A percentile compares a stretch with the other conserved stretches of the same genome.
These are phyloP conservation scores for Fusarium nelsonii DNA, from an alignment of 2,329 filamentous ascomycete species.

Conservation along the genomic window DNA sequence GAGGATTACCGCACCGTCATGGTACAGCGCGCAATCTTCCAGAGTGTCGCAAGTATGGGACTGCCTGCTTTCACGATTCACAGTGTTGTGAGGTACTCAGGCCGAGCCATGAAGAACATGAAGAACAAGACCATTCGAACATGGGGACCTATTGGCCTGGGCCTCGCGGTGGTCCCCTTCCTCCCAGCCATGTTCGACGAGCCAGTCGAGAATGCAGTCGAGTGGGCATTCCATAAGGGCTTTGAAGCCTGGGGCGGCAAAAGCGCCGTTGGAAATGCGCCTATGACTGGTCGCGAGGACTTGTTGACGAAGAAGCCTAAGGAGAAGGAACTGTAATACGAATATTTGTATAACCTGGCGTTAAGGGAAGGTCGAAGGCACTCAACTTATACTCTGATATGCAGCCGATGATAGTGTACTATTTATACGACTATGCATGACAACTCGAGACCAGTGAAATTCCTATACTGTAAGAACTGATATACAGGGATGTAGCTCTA, in stretches of 20 bases:
- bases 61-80: conserved; percentile 95
- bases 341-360: conserved; percentile 30
- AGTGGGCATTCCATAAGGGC: conserved; percentile 88
- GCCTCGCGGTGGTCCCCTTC: conserved; percentile 82
- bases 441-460: neutral
- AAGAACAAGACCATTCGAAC: conserved; percentile 83
- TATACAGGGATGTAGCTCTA: neutral
- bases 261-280: conserved; percentile 66
- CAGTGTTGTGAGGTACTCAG: conserved; percentile 90
- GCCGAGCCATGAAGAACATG: conserved; percentile 82
- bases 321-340: conserved; percentile 58
- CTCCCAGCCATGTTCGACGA: conserved; percentile 88
- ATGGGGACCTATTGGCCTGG: conserved; percentile 90
- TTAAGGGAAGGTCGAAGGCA: conserved; percentile 33
- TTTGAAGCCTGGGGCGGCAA: conserved; percentile 79
- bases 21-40: conserved; percentile 90
- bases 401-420: neutral
- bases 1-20: conserved; percentile 94
- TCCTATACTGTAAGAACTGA: neutral
- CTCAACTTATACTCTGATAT: conserved; percentile 42
- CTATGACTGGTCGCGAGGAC: conserved; percentile 64
- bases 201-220: conserved; percentile 90
- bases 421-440: neutral
- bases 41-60: conserved; percentile 92
- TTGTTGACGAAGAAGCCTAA: conserved; percentile 57